Evolutionary conservation across 192 early-diverging fungal species (phyloP).

Genomic region (Cetraspora pellucida): DNA sequence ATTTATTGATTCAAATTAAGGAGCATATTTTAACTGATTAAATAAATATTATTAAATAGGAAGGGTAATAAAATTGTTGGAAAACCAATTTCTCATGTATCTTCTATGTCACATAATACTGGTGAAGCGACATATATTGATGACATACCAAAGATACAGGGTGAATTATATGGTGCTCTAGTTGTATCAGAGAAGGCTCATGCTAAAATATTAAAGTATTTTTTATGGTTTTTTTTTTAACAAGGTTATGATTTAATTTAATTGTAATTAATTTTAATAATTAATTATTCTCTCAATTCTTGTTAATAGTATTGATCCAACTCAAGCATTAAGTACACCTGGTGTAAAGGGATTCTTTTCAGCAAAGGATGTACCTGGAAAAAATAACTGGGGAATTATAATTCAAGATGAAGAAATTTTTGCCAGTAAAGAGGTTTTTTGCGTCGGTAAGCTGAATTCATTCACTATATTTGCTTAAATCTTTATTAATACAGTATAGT

Average conservation of each 20-base stretch:
- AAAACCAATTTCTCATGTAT: constrained; percentile 66
- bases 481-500: too few relatives aligned
- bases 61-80: constrained; percentile 58
- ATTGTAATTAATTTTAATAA: too few relatives aligned
- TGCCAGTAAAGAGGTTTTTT: constrained; percentile 66
- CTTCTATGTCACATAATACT: constrained; percentile 83
- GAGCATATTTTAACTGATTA: background rate
- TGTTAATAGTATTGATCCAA: constrained; percentile 64
- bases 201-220: constrained; percentile 58
- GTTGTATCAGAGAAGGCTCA: constrained; percentile 69
- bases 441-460: constrained; percentile 40
- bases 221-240: background rate
- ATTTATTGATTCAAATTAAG: too few relatives aligned
- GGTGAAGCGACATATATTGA: constrained; percentile 83
- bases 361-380: constrained; percentile 71
- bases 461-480: background rate
- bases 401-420: constrained; percentile 83
- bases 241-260: too few relatives aligned
- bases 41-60: background rate
- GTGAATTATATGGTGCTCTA: constrained; percentile 71
- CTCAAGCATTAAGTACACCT: constrained; percentile 57
- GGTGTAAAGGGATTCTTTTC: constrained; percentile 72
- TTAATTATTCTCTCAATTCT: too few relatives aligned
- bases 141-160: constrained; percentile 74
- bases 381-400: constrained; percentile 57